Conservation (phyloP, 345 rosid genomes). For the Cardamine chenopodiifolia region DNA sequence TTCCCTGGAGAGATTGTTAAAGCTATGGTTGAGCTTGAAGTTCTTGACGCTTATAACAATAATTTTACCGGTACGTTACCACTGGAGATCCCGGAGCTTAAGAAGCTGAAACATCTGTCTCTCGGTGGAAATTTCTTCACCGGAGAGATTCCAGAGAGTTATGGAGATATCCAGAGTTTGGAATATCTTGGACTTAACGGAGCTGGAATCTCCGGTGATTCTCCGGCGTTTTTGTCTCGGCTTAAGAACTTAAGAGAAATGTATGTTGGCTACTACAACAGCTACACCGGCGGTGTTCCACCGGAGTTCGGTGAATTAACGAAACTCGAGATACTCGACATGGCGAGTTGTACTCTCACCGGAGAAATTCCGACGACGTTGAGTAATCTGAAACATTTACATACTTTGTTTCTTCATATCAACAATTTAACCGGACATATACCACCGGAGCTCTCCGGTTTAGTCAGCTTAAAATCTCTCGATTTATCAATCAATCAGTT, state of each 20-base stretch:
- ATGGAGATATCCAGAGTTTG: slow-evolving; percentile 65
- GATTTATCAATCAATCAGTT: slow-evolving; percentile 70
- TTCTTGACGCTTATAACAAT: slow-evolving; percentile 70
- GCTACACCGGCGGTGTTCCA: slow-evolving; percentile 67
- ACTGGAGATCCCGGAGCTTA: slow-evolving; percentile 48
- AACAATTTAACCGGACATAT: slow-evolving; percentile 71
- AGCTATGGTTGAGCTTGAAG: slow-evolving; percentile 61
- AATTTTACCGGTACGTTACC: slow-evolving; percentile 67
- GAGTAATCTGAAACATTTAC: slow-evolving; percentile 55
- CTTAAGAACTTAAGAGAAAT: slow-evolving; percentile 60
- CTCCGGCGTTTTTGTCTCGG: slow-evolving; percentile 62
- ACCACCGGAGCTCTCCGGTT: slow-evolving; percentile 70
- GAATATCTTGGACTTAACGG: slow-evolving; percentile 72
- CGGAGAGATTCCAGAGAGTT: slow-evolving; percentile 74
- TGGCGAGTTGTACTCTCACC: slow-evolving; percentile 65
- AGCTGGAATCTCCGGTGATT: slow-evolving; percentile 51
- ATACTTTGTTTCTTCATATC: slow-evolving; percentile 71
- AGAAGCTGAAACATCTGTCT: slow-evolving; percentile 57
- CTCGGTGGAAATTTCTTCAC: slow-evolving; percentile 79
- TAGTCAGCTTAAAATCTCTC: slow-evolving; percentile 66
- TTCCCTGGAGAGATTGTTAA: slow-evolving; percentile 63
- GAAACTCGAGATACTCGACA: slow-evolving; percentile 61
- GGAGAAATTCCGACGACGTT: slow-evolving; percentile 77
- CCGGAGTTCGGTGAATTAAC: slow-evolving; percentile 68
- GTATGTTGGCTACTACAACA: slow-evolving; percentile 65